Percentiles rank a stretch among this genome's conserved stretches.
Conservation (phyloP, 106 monocot species). For the Dendrobium catenatum region DNA sequence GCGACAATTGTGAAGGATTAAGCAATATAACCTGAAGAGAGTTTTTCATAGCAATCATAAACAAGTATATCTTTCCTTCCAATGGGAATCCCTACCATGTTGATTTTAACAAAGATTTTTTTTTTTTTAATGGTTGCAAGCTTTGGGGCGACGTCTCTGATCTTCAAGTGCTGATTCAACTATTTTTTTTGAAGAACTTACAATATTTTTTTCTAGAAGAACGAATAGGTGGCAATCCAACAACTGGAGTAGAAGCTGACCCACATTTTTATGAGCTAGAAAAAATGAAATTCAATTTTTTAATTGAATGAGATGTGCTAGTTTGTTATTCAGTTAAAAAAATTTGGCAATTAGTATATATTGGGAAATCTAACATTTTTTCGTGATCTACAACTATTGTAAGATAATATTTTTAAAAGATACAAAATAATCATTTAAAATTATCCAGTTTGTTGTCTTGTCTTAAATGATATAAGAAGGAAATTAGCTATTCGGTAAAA, state of each 20-base stretch:
- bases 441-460: no score
- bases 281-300: background rate
- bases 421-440: no score
- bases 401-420: no score
- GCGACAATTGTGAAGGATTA: no score
- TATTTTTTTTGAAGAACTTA: conserved; percentile 34
- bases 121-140: conserved; percentile 16
- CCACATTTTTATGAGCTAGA: background rate
- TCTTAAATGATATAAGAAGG: no score
- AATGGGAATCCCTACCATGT: conserved; percentile 90
- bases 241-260: conserved; percentile 31
- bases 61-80: conserved; percentile 71
- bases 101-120: conserved; percentile 75
- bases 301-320: background rate
- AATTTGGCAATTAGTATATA: no score
- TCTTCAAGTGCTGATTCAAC: conserved; percentile 16
- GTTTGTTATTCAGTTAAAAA: no score
- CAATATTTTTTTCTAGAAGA: conserved; percentile 66
- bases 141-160: conserved; percentile 6
- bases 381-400: no score
- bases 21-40: conserved; percentile 24
- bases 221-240: conserved; percentile 92
- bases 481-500: no score
- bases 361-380: no score
- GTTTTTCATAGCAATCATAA: conserved; percentile 59